Base-by-base conservation (phyloP, 352 stramenopile genomes). In the Pythium insidiosum region DNA sequence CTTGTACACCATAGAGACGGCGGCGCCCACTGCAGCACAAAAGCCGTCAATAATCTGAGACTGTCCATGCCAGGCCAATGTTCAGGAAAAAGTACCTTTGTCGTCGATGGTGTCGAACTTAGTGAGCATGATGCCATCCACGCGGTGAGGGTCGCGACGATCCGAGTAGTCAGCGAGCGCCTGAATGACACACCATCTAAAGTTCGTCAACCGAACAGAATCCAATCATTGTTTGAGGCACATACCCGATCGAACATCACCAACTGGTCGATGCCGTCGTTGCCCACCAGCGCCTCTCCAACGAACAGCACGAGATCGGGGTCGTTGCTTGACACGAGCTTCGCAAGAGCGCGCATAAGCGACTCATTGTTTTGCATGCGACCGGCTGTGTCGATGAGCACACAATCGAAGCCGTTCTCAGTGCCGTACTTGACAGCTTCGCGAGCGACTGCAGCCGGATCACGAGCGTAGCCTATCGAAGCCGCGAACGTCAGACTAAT, bases 31-130 rank as follows among this genome's bases (percentile, higher is more conserved):
- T 93, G 39, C n/a, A 53, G 13, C 1, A 41, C 42, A 31, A 56
- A 4, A 20, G 28, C 28, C 15, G 28, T 33, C 28, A 33, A 33
- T 33, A 33, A 33, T n/a, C n/a, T n/a, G n/a, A n/a, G n/a, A n/a
- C 9, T 33, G 15, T 33, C 9, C 28, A 9, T 9, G 9, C 28
- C 2, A 51, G 28, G 4, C 22, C 12, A 28, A 48, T 35, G 28
- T 22, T 33, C 15, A 13, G 28, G 10, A 22, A 20, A 20, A 59
- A 61, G 19, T 43, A 88, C 76, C 74, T 69, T 99, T 99, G 66
- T 98, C 95, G 53, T 98, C 96, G 42, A 99, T 98, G 9, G 96
- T 99, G 74, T 99, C 97, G 60, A 99, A 99, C 68, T 99, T 99
- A 39, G 97, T 99, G 51, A 99, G 84, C 47, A 99, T 86, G 55